Evolutionary conservation across 2,329 filamentous ascomycete genomes (phyloP).

Genomic region (Epichloe hybrida): DNA sequence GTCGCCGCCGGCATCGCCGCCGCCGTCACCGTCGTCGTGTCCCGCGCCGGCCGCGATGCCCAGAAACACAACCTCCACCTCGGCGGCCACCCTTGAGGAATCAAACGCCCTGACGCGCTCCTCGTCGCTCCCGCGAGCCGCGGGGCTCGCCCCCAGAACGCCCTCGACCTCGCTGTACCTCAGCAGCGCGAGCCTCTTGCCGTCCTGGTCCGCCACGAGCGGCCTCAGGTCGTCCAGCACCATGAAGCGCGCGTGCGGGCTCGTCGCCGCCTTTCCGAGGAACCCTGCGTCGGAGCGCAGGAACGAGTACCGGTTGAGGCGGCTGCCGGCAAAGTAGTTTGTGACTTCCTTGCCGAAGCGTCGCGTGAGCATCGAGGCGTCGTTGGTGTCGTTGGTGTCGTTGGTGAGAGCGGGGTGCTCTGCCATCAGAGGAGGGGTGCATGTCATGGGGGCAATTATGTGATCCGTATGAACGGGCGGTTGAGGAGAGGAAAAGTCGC

Average conservation of each 20-base stretch:
- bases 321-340: constrained; percentile 74
- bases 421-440: constrained; percentile 23
- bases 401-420: constrained; percentile 29
- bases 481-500: neutral
- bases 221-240: constrained; percentile 69
- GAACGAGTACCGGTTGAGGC: constrained; percentile 68
- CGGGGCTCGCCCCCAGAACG: constrained; percentile 55
- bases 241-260: constrained; percentile 57
- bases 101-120: constrained; percentile 62
- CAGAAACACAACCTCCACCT: constrained; percentile 64
- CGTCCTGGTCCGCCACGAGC: no score
- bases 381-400: constrained; percentile 33
- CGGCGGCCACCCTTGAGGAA: constrained; percentile 53
- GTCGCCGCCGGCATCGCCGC: constrained; percentile 19
- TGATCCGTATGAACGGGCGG: no score
- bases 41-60: no score
- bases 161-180: constrained; percentile 53
- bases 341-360: constrained; percentile 69
- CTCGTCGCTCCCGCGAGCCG: constrained; percentile 56
- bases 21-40: constrained; percentile 21
- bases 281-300: constrained; percentile 59
- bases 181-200: constrained; percentile 53
- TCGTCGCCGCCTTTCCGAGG: constrained; percentile 50
- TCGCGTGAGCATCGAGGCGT: constrained; percentile 55
- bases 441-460: constrained; percentile 13